Conservation (phyloP, 1,284 basidiomycete species). For the Apiotrichum sp. region DNA sequence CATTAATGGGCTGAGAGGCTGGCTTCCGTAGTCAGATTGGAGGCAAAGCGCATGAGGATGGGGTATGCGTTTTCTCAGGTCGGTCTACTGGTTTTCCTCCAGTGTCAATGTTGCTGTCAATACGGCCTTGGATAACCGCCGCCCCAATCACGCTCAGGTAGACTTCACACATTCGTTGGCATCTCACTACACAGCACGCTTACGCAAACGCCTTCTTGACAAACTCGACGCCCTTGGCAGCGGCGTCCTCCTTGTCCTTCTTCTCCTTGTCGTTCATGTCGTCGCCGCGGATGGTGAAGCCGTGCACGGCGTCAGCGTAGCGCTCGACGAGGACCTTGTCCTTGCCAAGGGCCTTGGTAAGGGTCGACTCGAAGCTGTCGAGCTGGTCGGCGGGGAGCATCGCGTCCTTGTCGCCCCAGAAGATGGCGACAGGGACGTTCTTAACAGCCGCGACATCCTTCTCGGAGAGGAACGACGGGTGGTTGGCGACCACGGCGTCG, state of each 20-base stretch:
- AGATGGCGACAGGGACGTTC: slow-evolving; percentile 35
- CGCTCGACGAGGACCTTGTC: slow-evolving; percentile 55
- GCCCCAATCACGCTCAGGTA: no score
- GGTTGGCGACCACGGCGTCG: slow-evolving; percentile 53
- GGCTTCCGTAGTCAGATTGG: no score
- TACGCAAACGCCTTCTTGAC: slow-evolving; percentile 30
- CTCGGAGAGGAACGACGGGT: slow-evolving; percentile 56
- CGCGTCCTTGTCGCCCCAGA: slow-evolving; percentile 39
- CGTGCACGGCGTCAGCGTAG: slow-evolving; percentile 57
- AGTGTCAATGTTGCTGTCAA: no score
- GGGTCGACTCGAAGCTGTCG: slow-evolving; percentile 47
- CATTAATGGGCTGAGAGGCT: no score
- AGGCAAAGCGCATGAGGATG: no score
- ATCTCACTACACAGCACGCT: no score
- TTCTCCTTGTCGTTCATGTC: slow-evolving; percentile 29
- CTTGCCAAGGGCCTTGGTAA: slow-evolving; percentile 54
- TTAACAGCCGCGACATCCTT: slow-evolving; percentile 52
- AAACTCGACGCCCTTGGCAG: slow-evolving; percentile 53
- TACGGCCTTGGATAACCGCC: no score
- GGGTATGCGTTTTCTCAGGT: no score
- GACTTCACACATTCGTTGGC: no score
- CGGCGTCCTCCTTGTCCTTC: slow-evolving; percentile 56
- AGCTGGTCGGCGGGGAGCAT: slow-evolving; percentile 26
- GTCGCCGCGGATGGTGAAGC: slow-evolving; percentile 56
- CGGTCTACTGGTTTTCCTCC: no score